A percentile compares a stretch with the other conserved stretches of the same genome.
phyloP scores from a whole-genome alignment of 306 rosid species.

The Ziziphus jujuba region DNA sequence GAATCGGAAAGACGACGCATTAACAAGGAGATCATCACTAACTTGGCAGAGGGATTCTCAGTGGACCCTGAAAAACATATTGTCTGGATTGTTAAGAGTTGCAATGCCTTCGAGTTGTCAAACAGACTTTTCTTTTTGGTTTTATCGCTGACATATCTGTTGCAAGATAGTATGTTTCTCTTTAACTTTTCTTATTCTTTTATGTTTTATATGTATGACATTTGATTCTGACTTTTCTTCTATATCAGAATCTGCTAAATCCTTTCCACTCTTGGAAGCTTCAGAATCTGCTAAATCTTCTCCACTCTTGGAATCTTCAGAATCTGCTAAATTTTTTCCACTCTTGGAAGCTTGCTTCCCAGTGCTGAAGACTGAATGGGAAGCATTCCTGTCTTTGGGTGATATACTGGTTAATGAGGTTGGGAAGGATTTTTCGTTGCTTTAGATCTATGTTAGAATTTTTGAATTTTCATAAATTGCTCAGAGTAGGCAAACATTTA shows the following conservation, averaged over 20 bases:
- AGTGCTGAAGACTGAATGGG: conserved; percentile 74
- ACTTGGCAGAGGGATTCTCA: conserved; percentile 62
- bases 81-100: conserved; percentile 55
- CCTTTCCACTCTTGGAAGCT: conserved; percentile 46
- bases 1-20: conserved; percentile 40
- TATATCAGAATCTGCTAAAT: conserved; percentile 36
- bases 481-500: background rate
- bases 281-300: conserved; percentile 32
- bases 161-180: conserved; percentile 40
- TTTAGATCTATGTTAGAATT: conserved; percentile 13
- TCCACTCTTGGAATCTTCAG: conserved; percentile 42
- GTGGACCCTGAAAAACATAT: conserved; percentile 48
- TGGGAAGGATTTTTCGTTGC: conserved; percentile 8
- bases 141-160: conserved; percentile 55
- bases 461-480: background rate
- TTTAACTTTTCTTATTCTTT: conserved; percentile 11
- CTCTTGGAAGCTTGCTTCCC: conserved; percentile 56
- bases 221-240: conserved; percentile 17
- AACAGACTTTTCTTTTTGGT: conserved; percentile 65
- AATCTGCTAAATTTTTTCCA: conserved; percentile 36
- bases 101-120: conserved; percentile 55
- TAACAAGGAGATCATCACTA: conserved; percentile 56
- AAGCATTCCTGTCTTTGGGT: conserved; percentile 39
- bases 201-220: conserved; percentile 1
- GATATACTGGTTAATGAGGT: conserved; percentile 63